These are phyloP conservation scores for Rugonectria rugulosa DNA, from an alignment of 2,329 filamentous ascomycete species.

Conservation along the genomic window DNA sequence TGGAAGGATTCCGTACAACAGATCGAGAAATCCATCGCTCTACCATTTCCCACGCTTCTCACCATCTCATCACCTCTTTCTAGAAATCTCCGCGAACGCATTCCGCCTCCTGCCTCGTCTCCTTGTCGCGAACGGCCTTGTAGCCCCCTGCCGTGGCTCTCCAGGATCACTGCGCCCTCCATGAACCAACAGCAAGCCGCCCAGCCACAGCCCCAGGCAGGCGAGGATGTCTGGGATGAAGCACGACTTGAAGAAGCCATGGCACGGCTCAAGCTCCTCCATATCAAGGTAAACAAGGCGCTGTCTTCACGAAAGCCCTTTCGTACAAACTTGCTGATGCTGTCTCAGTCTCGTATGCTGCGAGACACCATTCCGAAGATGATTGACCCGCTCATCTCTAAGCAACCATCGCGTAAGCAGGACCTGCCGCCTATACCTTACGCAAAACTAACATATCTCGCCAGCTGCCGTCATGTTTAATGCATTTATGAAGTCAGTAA, in stretches of 20 bases:
- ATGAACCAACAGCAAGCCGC: slow-evolving; percentile 34
- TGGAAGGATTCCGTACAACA: no score
- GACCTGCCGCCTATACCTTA: slow-evolving; percentile 25
- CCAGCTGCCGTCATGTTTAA: slow-evolving; percentile 60
- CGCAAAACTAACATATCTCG: slow-evolving; percentile 21
- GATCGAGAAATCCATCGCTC: no score
- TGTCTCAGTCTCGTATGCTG: slow-evolving; percentile 43
- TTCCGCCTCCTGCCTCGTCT: slow-evolving; percentile 15
- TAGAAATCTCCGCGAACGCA: no score
- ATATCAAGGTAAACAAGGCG: slow-evolving; percentile 55
- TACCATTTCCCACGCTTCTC: no score
- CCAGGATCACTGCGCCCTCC: slow-evolving; percentile 3
- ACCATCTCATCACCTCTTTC: neutral
- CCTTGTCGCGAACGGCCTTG: no score
- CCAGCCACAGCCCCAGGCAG: slow-evolving; percentile 29
- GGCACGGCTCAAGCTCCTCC: slow-evolving; percentile 60
- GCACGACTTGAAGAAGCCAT: slow-evolving; percentile 58
- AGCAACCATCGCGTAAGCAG: slow-evolving; percentile 59
- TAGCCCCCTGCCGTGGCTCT: slow-evolving; percentile 4
- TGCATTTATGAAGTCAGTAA: slow-evolving; percentile 57
- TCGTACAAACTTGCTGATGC: slow-evolving; percentile 32
- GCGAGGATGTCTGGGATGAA: slow-evolving; percentile 54
- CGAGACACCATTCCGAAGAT: slow-evolving; percentile 49
- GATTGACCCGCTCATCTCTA: slow-evolving; percentile 57
- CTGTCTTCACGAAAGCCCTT: slow-evolving; percentile 10